Evolutionary conservation across 1,284 basidiomycete genomes (phyloP).

Genomic region (Boletus albobrunnescens): DNA sequence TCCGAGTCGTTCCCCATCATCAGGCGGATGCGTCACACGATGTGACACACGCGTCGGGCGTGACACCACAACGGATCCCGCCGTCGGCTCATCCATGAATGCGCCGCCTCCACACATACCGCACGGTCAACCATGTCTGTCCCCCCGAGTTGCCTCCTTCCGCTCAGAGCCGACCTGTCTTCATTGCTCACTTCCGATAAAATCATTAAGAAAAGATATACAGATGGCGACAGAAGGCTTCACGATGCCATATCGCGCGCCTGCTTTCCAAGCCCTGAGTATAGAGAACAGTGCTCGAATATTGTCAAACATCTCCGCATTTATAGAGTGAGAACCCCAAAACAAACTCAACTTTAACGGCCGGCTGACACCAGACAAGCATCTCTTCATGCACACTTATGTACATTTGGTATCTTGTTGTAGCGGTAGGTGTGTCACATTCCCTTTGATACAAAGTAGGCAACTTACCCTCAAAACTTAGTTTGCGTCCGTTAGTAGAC

Average conservation of each 20-base stretch:
- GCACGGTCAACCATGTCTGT: constrained; percentile 12
- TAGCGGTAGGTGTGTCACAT: constrained; percentile 2
- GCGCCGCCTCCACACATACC: not conserved
- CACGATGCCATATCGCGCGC: constrained; percentile 3
- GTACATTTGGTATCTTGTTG: constrained; percentile 22
- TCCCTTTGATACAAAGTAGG: not conserved
- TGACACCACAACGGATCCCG: constrained; percentile 1
- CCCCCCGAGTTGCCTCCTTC: not conserved
- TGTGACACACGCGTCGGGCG: constrained; percentile 7
- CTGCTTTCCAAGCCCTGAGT: not conserved
- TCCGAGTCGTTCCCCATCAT: constrained; percentile 66
- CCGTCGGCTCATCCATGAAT: not conserved
- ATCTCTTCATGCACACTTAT: constrained; percentile 26
- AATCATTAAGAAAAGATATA: not conserved
- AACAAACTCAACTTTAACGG: not conserved
- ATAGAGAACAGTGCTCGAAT: constrained; percentile 2
- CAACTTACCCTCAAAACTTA: not conserved
- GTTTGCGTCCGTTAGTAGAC: constrained; percentile 9
- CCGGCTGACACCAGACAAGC: constrained; percentile 15
- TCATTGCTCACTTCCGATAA: constrained; percentile 13
- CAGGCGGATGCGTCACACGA: not conserved
- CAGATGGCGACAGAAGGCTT: constrained; percentile 3
- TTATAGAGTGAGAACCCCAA: constrained; percentile 18
- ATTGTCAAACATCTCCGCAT: constrained; percentile 17
- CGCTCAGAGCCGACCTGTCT: constrained; percentile 4